A percentile compares a stretch with the other conserved stretches of the same genome.
phyloP scores from a whole-genome alignment of 345 rosid species.

The Heritiera fomes region DNA sequence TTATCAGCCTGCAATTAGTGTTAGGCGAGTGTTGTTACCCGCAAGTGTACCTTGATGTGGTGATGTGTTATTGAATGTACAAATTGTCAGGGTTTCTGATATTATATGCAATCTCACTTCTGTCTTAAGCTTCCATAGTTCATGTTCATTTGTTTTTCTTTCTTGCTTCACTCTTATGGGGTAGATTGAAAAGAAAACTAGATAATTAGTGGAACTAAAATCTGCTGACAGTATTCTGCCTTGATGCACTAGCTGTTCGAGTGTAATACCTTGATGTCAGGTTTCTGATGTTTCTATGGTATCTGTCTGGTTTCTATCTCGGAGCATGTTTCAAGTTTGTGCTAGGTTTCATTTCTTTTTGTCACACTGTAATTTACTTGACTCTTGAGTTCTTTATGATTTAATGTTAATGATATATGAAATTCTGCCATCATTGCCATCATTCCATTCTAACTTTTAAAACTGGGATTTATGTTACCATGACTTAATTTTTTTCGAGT shows the following conservation, averaged over 20 bases:
- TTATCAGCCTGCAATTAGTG: not conserved
- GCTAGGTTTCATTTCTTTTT: not conserved
- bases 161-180: not conserved
- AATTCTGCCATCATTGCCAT: not conserved
- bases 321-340: not conserved
- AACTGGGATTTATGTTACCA: not conserved
- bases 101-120: slow-evolving; percentile 21
- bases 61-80: slow-evolving; percentile 25
- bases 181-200: not conserved
- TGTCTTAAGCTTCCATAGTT: slow-evolving; percentile 12
- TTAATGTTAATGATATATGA: not conserved
- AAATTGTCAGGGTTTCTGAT: slow-evolving; percentile 28
- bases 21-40: not conserved
- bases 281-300: not conserved
- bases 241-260: not conserved
- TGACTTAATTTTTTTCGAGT: too few species aligned
- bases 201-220: not conserved
- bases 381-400: not conserved
- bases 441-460: not conserved
- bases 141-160: not conserved
- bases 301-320: not conserved
- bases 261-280: not conserved
- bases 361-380: not conserved
- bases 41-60: slow-evolving; percentile 2
- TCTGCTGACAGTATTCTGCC: slow-evolving; percentile 2